Conservation (phyloP, 2,329 filamentous ascomycete species). For the Apiospora rasikravindrae region DNA sequence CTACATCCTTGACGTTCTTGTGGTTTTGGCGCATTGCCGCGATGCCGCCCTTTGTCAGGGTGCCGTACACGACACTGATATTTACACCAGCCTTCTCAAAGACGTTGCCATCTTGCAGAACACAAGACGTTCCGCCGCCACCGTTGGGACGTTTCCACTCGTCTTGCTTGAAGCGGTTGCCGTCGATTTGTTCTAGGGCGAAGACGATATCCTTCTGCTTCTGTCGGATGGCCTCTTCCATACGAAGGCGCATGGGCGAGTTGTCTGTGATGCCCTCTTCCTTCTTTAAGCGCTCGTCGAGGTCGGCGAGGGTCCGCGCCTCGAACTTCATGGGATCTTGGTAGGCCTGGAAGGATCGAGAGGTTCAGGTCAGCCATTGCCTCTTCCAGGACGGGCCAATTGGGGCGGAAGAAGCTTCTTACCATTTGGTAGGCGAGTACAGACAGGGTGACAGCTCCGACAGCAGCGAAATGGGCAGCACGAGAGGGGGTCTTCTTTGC, state of each 20-base stretch:
- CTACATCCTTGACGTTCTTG: constrained; percentile 76
- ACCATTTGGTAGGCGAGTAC: constrained; percentile 21
- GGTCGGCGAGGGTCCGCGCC: constrained; percentile 76
- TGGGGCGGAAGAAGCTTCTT: not conserved
- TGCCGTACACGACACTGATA: constrained; percentile 92
- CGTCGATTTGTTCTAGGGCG: constrained; percentile 83
- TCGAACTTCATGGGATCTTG: constrained; percentile 58
- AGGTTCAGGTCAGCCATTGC: constrained; percentile 20
- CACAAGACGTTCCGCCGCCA: constrained; percentile 91
- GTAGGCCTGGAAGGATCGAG: constrained; percentile 42
- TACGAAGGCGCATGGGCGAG: constrained; percentile 95
- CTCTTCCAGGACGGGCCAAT: not conserved
- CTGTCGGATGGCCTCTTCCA: constrained; percentile 95
- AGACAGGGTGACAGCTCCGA: constrained; percentile 21
- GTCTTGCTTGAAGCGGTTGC: constrained; percentile 79
- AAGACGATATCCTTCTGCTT: constrained; percentile 88
- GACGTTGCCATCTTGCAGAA: constrained; percentile 93
- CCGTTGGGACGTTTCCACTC: constrained; percentile 87
- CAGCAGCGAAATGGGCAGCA: constrained; percentile 1
- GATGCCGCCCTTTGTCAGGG: constrained; percentile 84
- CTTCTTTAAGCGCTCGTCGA: constrained; percentile 80
- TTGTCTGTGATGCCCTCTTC: constrained; percentile 74
- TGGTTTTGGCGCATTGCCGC: constrained; percentile 94
- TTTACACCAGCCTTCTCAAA: constrained; percentile 98
- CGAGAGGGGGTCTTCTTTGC: constrained; percentile 13